These are phyloP conservation scores for Globisporangium cederbergense DNA, from an alignment of 352 stramenopile species.

Conservation along the genomic window DNA sequence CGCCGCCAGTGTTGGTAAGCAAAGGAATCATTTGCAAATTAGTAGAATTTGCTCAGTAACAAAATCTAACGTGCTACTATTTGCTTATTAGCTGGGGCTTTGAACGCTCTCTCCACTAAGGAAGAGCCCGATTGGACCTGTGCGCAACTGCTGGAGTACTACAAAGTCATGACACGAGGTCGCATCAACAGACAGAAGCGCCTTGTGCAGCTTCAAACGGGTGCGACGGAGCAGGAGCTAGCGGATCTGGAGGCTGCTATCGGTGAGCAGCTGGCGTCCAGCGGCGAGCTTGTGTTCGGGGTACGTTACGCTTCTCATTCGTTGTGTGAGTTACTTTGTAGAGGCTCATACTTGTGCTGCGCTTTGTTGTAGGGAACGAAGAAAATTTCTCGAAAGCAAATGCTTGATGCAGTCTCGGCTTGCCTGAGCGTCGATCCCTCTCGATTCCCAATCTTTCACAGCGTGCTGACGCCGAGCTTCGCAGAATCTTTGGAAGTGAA, in stretches of 20 bases:
- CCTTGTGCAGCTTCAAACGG: slow-evolving; percentile 3
- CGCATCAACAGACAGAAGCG: slow-evolving; percentile 18
- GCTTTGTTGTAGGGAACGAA: slow-evolving; percentile 4
- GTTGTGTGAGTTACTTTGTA: not conserved
- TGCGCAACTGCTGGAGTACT: slow-evolving; percentile 23
- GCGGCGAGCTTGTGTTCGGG: not conserved
- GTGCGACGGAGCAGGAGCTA: not conserved
- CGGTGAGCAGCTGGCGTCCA: not conserved
- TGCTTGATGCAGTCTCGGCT: not conserved
- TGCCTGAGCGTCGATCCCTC: not conserved
- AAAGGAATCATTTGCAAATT: not conserved
- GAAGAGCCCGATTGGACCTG: slow-evolving; percentile 17
- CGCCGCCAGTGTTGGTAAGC: slow-evolving; percentile 41
- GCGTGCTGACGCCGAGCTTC: not conserved
- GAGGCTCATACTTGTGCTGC: not conserved
- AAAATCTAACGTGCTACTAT: not conserved
- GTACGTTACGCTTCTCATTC: not conserved
- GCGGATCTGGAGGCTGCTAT: slow-evolving; percentile 3
- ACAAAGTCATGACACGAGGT: slow-evolving; percentile 22
- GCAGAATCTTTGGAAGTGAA: not conserved
- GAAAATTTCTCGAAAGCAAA: not conserved
- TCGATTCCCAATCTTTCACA: not conserved
- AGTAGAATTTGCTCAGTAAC: not conserved
- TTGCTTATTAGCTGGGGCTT: slow-evolving; percentile 31
- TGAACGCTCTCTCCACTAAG: slow-evolving; percentile 37